Conservation (phyloP, 2,329 filamentous ascomycete genomes). For the Coleophoma crateriformis region DNA sequence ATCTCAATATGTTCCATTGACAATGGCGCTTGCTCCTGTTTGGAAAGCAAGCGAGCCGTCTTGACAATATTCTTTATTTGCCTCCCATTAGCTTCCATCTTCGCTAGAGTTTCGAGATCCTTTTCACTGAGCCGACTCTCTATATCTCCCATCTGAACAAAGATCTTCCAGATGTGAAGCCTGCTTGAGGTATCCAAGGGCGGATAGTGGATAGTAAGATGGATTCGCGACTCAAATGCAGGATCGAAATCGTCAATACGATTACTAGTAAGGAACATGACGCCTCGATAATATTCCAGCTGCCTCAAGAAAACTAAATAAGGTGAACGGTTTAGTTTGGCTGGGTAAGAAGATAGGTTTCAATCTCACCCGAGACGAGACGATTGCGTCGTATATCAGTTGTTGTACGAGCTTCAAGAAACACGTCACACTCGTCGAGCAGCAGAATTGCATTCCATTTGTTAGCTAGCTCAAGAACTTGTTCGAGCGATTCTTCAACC, state of each 20-base stretch:
- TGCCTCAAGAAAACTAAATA: constrained; percentile 24
- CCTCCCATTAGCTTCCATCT: constrained; percentile 19
- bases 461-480: constrained; percentile 68
- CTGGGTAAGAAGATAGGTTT: not conserved
- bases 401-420: constrained; percentile 28
- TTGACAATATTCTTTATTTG: constrained; percentile 25
- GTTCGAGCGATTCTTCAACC: constrained; percentile 49
- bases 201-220: constrained; percentile 17
- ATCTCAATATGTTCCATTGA: constrained; percentile 17
- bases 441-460: constrained; percentile 67
- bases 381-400: constrained; percentile 32
- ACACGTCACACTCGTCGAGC: constrained; percentile 65
- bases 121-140: not conserved
- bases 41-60: constrained; percentile 20
- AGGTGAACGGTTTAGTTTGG: not conserved
- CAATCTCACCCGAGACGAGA: constrained; percentile 22
- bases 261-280: constrained; percentile 31
- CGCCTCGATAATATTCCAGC: constrained; percentile 29
- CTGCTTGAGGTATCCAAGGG: constrained; percentile 13
- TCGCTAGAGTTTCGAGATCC: not conserved
- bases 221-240: constrained; percentile 24
- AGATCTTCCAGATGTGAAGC: constrained; percentile 10
- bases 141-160: constrained; percentile 3
- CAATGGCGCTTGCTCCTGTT: constrained; percentile 15
- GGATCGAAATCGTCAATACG: constrained; percentile 21